Evolutionary conservation across 2,329 filamentous ascomycete genomes (phyloP).

Genomic region (Trichoderma sp.): DNA sequence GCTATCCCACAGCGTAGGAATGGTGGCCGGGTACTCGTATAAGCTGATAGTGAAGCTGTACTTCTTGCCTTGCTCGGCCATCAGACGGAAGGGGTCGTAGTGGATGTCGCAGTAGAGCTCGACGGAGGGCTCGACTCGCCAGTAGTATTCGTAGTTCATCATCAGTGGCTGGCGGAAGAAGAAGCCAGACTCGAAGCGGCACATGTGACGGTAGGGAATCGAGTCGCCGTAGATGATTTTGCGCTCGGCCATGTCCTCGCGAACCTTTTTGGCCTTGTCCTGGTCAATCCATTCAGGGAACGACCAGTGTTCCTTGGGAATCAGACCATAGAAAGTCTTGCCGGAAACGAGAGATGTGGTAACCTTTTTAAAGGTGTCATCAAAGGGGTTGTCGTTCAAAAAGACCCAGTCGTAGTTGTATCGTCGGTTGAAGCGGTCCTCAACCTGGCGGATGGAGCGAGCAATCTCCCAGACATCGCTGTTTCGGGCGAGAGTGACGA

Average conservation of each 20-base stretch:
- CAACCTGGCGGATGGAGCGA: conserved; percentile 91
- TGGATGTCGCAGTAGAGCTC: conserved; percentile 95
- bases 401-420: conserved; percentile 99
- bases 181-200: conserved; percentile 97
- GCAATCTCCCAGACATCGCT: conserved; percentile 95
- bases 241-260: conserved; percentile 88
- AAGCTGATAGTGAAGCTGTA: conserved; percentile 96
- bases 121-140: conserved; percentile 96
- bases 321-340: conserved; percentile 86
- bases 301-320: conserved; percentile 93
- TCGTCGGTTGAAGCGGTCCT: conserved; percentile 96
- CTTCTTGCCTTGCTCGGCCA: conserved; percentile 96
- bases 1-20: conserved; percentile 93
- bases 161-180: conserved; percentile 96
- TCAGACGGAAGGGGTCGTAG: conserved; percentile 95
- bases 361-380: conserved; percentile 89
- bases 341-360: conserved; percentile 90
- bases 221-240: conserved; percentile 99
- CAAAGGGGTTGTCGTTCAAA: conserved; percentile 93
- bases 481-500: conserved; percentile 94
- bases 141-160: conserved; percentile 98
- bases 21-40: conserved; percentile 96
- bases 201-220: conserved; percentile 98
- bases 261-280: conserved; percentile 85
- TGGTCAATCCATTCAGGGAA: conserved; percentile 96